Evolutionary conservation across 2,329 filamentous ascomycete species (phyloP), one percentile per base, ranked within the genome.

Genomic region (Nigrospora osmanthi): DNA sequence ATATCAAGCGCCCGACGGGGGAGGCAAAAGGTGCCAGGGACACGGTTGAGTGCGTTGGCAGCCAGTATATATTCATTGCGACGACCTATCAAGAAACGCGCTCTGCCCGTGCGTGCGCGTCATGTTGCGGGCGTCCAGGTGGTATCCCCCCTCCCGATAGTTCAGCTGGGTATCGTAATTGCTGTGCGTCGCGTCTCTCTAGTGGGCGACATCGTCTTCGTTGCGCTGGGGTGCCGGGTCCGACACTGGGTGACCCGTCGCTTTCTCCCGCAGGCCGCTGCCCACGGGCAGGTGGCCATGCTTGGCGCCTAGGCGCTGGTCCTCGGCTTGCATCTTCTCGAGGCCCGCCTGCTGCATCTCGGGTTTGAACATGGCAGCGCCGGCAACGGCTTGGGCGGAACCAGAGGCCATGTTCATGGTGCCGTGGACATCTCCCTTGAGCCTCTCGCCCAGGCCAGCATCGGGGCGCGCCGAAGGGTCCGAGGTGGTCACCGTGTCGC

Each of bases 241-340:
- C 12, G 46, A 38, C 19, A 39, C 34, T 13, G 43, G 42, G 7
- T 36, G 34, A 23, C 46, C 46, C 19, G 43, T 35, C 3, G 46
- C 46, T 40, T 48, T 48, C 31, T 48, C 46, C 15, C 46, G 37
- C 43, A 48, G 34, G 9, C 31, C 23, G 28, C 35, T 45, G 6
- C 55, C 55, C 3, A 56, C 51, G 11, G 55, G 54, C 52, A 54
- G 51, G 16, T 49, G 35, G 11, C 55, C 55, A 31, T 53, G 47
- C 49, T 56, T 56, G 30, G 49, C 46, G 2, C 43, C 55, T 6
- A 57, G 35, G 2, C 55, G 45, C 43, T 57, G 50, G 43, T 57
- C 55, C 36, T 57, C 55, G 34, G 49, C 49, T 32, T 51, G 52
- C 55, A 57, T 57, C 46, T 54, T 55, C 15, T 47, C 35, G 12